phyloP scores from a whole-genome alignment of 768 basidiomycete genomes.

The Terana coerulea region DNA sequence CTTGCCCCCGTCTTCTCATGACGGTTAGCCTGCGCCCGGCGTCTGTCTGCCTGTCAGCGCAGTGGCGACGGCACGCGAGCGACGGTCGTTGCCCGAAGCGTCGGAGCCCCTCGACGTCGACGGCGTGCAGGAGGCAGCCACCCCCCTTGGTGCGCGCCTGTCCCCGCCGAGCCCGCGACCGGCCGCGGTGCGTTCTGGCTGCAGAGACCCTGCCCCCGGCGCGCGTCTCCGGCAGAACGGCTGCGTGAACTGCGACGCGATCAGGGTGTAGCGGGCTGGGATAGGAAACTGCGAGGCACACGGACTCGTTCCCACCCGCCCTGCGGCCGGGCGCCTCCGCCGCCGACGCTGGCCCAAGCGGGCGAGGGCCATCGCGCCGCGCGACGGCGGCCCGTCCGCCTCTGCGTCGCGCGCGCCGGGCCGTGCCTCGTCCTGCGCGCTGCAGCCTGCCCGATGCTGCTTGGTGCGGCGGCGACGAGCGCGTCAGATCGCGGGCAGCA shows the following conservation, averaged over 20 bases:
- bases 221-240: no score
- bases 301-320: slow-evolving; percentile 15
- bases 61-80: no score
- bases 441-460: neutral
- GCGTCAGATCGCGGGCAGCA: neutral
- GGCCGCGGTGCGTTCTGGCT: no score
- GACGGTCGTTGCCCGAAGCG: no score
- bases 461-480: neutral
- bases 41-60: no score
- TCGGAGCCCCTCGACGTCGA: no score
- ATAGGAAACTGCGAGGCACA: slow-evolving; percentile 26
- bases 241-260: slow-evolving; percentile 14
- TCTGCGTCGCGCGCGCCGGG: no score
- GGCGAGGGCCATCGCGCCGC: neutral
- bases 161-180: no score
- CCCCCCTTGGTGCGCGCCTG: neutral
- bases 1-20: no score
- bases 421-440: no score
- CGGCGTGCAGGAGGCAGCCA: neutral
- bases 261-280: slow-evolving; percentile 4
- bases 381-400: no score
- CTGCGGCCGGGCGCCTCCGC: neutral
- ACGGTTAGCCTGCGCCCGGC: no score
- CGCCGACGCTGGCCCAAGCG: neutral
- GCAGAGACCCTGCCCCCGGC: neutral